These are phyloP conservation scores for Flammula alnicola DNA, from an alignment of 1,284 basidiomycete genomes.

Conservation along the genomic window DNA sequence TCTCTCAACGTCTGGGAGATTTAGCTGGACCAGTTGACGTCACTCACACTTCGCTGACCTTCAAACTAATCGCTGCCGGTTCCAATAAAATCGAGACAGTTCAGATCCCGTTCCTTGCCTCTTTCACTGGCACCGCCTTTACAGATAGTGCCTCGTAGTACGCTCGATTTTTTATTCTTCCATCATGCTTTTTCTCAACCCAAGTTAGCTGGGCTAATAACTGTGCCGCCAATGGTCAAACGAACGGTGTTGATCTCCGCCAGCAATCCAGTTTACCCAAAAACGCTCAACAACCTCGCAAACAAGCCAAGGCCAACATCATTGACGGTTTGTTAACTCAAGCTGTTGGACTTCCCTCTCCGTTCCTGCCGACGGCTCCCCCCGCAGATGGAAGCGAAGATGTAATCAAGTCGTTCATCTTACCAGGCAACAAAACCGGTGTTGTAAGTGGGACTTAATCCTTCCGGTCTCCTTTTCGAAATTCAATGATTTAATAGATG, in stretches of 20 bases:
- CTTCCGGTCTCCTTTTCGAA: too few species aligned
- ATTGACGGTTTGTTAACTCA: slow-evolving; percentile 46
- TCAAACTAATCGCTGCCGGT: slow-evolving; percentile 51
- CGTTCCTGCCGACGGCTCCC: slow-evolving; percentile 53
- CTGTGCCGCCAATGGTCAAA: slow-evolving; percentile 55
- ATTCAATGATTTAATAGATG: too few species aligned
- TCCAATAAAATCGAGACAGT: slow-evolving; percentile 54
- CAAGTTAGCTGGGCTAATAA: slow-evolving; percentile 59
- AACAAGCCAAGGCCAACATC: slow-evolving; percentile 45
- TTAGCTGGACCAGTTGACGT: slow-evolving; percentile 58
- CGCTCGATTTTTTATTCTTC: slow-evolving; percentile 26
- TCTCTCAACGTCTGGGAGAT: slow-evolving; percentile 64
- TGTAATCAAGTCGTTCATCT: slow-evolving; percentile 63
- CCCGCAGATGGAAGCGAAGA: slow-evolving; percentile 50
- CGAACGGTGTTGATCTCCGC: slow-evolving; percentile 57
- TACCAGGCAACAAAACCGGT: slow-evolving; percentile 62
- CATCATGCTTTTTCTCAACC: background rate
- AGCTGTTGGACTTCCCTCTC: slow-evolving; percentile 52
- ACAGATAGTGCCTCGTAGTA: slow-evolving; percentile 58
- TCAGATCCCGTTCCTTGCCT: slow-evolving; percentile 56
- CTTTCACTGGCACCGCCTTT: slow-evolving; percentile 52
- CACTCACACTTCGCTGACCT: slow-evolving; percentile 48
- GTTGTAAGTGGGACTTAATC: slow-evolving; percentile 56
- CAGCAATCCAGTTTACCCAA: slow-evolving; percentile 7
- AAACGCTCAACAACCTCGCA: slow-evolving; percentile 23